Percentiles rank a stretch among this genome's conserved stretches.
Evolutionary conservation across 768 basidiomycete genomes (phyloP).

Genomic region (Xerocomellus intermedius): DNA sequence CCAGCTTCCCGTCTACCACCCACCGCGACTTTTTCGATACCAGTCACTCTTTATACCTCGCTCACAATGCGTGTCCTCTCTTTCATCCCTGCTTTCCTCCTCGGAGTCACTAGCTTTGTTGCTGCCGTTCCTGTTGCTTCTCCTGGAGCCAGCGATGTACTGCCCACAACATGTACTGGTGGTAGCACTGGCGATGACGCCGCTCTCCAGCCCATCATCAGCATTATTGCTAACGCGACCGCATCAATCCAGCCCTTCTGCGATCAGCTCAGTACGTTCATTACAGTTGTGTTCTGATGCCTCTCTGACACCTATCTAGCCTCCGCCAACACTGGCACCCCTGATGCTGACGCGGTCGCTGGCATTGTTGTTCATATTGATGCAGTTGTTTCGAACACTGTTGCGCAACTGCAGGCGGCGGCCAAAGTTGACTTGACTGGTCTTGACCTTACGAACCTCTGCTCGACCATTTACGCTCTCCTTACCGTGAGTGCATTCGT

Average conservation of each 20-base stretch:
- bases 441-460: neutral
- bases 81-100: constrained; percentile 19
- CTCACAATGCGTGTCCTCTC: constrained; percentile 27
- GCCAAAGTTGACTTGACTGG: neutral
- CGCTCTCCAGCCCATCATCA: constrained; percentile 5
- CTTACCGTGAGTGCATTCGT: neutral
- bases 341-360: neutral
- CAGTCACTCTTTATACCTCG: constrained; percentile 14
- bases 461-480: neutral
- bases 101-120: constrained; percentile 17
- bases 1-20: neutral
- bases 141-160: neutral
- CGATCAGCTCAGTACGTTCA: neutral
- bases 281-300: rapidly evolving
- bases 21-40: neutral
- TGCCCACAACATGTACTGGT: no score
- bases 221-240: neutral
- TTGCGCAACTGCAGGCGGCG: neutral
- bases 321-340: neutral
- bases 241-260: neutral
- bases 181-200: neutral
- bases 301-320: neutral
- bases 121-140: constrained; percentile 8
- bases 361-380: constrained; percentile 1
- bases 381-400: neutral